Conservation (phyloP, 306 rosid genomes). For the Morella rubra region DNA sequence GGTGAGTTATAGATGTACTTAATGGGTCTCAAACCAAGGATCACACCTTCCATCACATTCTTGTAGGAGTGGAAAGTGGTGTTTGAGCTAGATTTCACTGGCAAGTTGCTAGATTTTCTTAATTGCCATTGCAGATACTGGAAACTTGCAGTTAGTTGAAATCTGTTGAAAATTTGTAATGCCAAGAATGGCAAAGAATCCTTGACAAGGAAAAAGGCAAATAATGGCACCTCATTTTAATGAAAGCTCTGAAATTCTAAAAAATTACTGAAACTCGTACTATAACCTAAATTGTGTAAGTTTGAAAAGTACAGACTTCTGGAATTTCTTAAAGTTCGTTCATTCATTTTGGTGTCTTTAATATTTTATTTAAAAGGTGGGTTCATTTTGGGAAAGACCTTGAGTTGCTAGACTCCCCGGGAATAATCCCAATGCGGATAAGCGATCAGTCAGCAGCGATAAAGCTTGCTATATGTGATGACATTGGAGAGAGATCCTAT, state of each 20-base stretch:
- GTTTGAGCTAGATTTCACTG: not conserved
- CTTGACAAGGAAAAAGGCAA: not conserved
- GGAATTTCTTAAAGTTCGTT: conserved; percentile 2
- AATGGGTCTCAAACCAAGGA: not conserved
- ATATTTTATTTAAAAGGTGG: conserved; percentile 61
- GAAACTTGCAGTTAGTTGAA: not conserved
- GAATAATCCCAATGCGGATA: conserved; percentile 90
- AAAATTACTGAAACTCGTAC: not conserved
- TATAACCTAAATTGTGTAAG: not conserved
- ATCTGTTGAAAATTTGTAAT: conserved; percentile 4
- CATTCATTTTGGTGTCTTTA: conserved; percentile 7
- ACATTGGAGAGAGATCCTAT: conserved; percentile 92
- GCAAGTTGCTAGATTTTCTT: not conserved
- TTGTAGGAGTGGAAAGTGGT: not conserved
- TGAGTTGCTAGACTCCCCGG: conserved; percentile 92
- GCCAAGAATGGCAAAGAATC: conserved; percentile 8
- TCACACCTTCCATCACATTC: not conserved
- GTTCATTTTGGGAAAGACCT: conserved; percentile 90
- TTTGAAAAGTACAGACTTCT: not conserved
- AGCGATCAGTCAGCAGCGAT: conserved; percentile 95
- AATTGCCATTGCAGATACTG: not conserved
- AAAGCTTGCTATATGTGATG: conserved; percentile 96
- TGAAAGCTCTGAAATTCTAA: not conserved
- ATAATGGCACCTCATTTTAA: conserved; percentile 1
- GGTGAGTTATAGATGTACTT: not conserved